These are phyloP conservation scores for Aquilaria yunnanensis DNA, from an alignment of 345 rosid species.

Conservation along the genomic window DNA sequence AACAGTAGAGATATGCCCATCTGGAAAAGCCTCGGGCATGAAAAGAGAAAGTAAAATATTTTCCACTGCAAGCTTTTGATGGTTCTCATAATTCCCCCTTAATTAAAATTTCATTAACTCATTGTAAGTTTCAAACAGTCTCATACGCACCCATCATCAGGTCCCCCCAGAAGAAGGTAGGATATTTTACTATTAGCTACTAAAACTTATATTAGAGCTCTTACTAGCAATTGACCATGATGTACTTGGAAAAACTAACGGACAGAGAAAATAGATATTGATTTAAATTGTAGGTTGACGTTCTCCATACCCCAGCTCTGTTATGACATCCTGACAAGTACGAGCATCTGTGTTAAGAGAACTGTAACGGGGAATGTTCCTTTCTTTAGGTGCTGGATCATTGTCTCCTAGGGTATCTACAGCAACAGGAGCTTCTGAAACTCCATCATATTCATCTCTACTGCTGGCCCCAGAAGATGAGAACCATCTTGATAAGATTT, in stretches of 20 bases:
- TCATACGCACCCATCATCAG: no score
- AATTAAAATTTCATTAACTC: no score
- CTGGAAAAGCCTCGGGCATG: no score
- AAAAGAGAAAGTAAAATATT: no score
- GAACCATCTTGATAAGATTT: constrained; percentile 21
- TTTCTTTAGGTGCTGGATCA: constrained; percentile 33
- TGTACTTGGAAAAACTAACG: background rate
- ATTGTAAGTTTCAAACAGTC: no score
- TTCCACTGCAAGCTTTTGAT: no score
- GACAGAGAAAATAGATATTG: background rate
- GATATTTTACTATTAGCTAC: no score
- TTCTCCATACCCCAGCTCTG: constrained; percentile 50
- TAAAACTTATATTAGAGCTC: no score
- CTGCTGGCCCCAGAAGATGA: constrained; percentile 14
- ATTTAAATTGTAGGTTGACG: background rate
- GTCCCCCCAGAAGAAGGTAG: no score
- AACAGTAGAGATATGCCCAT: background rate
- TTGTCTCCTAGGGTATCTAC: constrained; percentile 35
- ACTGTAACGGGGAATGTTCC: constrained; percentile 21
- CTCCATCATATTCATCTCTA: constrained; percentile 10
- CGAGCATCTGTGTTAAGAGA: constrained; percentile 55
- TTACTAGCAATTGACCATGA: no score
- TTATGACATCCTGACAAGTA: constrained; percentile 65
- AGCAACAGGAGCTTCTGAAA: constrained; percentile 16
- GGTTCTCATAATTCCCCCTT: no score